A percentile compares a stretch with the other conserved stretches of the same genome.
Conservation (phyloP, 75 land plant genomes). For the Ceratopteris richardii region DNA sequence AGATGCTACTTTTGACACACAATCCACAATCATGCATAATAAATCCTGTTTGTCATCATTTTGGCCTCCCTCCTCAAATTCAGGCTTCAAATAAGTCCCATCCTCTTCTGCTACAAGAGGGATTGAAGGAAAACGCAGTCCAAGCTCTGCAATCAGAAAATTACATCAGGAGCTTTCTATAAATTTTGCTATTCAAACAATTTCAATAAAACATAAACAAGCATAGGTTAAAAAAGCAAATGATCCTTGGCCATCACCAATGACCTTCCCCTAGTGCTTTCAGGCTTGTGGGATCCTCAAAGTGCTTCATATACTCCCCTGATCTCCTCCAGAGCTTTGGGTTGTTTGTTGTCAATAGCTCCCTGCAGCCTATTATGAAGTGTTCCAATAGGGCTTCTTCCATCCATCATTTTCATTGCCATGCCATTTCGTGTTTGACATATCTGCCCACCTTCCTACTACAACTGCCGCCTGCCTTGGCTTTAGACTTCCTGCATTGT, state of each 20-base stretch:
- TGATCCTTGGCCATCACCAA: background rate
- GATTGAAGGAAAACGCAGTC: constrained; percentile 56
- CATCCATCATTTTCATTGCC: no score
- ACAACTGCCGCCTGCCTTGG: no score
- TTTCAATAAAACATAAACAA: background rate
- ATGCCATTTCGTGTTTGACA: no score
- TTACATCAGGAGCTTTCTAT: no score
- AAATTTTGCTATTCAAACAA: background rate
- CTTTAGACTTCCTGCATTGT: no score
- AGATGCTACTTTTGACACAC: constrained; percentile 29
- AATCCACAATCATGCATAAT: constrained; percentile 35
- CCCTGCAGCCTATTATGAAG: no score
- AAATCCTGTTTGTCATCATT: background rate
- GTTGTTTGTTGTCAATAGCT: no score
- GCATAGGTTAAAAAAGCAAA: background rate
- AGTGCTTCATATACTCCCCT: background rate
- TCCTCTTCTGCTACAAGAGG: constrained; percentile 93
- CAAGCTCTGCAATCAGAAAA: constrained; percentile 56
- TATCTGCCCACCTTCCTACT: no score
- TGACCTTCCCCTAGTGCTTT: no score
- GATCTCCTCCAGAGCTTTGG: background rate
- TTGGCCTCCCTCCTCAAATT: constrained; percentile 5
- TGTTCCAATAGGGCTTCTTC: no score
- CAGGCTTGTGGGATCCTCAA: no score
- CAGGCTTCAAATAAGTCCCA: constrained; percentile 41